Base-by-base conservation (phyloP, 2,329 filamentous ascomycete genomes). In the Ophiostoma sp. region DNA sequence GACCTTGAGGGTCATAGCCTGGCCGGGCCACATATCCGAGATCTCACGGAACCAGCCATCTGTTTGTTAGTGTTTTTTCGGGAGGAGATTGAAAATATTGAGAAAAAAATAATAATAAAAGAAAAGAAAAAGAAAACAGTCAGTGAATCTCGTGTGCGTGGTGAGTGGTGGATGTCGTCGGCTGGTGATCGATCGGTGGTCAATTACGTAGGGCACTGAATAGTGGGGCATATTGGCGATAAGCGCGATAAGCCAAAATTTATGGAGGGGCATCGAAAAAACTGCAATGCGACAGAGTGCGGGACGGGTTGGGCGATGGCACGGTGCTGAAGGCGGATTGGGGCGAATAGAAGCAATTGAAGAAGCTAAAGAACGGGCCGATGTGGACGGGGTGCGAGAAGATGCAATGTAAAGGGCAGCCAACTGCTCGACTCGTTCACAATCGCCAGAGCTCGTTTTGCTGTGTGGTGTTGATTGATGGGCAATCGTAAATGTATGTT, bases 41-140 rank as follows among this genome's bases (percentile, higher is more conserved):
- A 97, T 94, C 85, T 99, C 95, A 82, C 93, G 92, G 90, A 99
- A 99, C 95, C 95, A 99, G 84, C 94, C 95, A 97, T 98, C 95
- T 97, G 76, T 20, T 64, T 68, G 27, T 68, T 33, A 68, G 67
- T 39, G 44, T 7, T 5, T n/a, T 20, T 48, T 20, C 17, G 36
- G 1, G 17, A n/a, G 39, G 3, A 4, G 11, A 1, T 6, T 6
- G 20, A 66, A 48, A 66, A 4, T 41, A 41, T 13, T 3, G 13
- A 41, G 15, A 15, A 41, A 41, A 15, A 41, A 41, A 13, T 13
- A 41, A 3, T 3, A 41, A 41, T 6, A n/a, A 13, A 41, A 41
- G 27, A 13, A n/a, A n/a, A 67, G 41, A 52, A 41, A 27, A 65
- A 70, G 13, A 66, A 68, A 62, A 68, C 57, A 39, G 33, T 33